Conservation (phyloP, 257 asterid genomes). For the Lycium barbarum region DNA sequence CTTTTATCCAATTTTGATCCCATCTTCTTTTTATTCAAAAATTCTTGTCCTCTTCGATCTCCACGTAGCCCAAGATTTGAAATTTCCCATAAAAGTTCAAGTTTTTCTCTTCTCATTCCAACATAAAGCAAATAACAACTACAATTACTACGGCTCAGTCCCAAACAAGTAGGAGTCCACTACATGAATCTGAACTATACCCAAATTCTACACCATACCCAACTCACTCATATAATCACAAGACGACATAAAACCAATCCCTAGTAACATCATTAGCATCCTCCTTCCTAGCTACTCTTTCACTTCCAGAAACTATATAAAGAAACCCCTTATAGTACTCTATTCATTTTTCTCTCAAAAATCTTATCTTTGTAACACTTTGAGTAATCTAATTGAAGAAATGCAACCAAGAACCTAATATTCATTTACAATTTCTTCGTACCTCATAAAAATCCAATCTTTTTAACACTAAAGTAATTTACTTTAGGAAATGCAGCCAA, state of each 20-base stretch:
- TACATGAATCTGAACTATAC: neutral
- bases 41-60: too few species aligned
- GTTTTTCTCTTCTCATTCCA: slow-evolving; percentile 36
- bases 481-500: too few species aligned
- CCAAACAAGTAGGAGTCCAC: neutral
- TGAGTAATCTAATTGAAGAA: too few species aligned
- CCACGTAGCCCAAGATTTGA: slow-evolving; percentile 31
- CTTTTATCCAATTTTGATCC: too few species aligned
- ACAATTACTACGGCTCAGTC: neutral
- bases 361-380: neutral
- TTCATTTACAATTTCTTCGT: too few species aligned
- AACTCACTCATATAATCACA: slow-evolving; percentile 8
- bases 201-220: slow-evolving; percentile 7
- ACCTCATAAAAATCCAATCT: too few species aligned
- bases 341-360: slow-evolving; percentile 35
- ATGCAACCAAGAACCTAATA: too few species aligned
- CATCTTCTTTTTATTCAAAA: too few species aligned
- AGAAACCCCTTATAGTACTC: slow-evolving; percentile 13
- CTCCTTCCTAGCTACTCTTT: neutral
- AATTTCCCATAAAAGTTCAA: slow-evolving; percentile 35
- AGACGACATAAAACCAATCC: slow-evolving; percentile 27
- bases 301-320: neutral
- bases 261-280: slow-evolving; percentile 25
- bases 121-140: slow-evolving; percentile 18
- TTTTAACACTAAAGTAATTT: too few species aligned